Evolutionary conservation across 352 stramenopile species (phyloP), one percentile per base, ranked within the genome.

Genomic region (Phytophthora cryptogea): DNA sequence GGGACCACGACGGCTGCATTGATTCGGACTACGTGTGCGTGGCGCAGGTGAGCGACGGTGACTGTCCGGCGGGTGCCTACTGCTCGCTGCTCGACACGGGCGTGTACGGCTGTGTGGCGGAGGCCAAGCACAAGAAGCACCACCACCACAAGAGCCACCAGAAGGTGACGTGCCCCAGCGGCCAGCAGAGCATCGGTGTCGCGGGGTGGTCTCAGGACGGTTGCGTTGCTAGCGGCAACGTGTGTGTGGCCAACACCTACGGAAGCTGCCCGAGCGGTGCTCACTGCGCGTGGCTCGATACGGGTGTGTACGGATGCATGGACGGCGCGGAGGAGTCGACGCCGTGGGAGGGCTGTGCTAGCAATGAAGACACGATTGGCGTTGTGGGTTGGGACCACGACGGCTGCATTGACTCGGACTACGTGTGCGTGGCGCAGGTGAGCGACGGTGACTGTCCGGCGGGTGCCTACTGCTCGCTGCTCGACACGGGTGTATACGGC

Each of bases 271-370:
- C 20, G 20, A 23, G 20, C 2, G 20, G 20, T 23, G 20, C 20
- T 23, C 20, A 23, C 20, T 23, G 20, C 20, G 20, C 20, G 20
- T 23, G 20, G 20, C 20, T 56, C 20, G 47, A 70, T 17, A 74
- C 59, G 2, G 60, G 60, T 27, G 66, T 74, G 35, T 67, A 70
- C 51, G 66, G 66, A 13, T 74, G 66, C 33, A 56, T 28, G 42
- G 54, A 63, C 16, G 54, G 55, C n/a, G 48, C 42, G n/a, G 51
- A 59, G 45, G 54, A 74, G 31, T 60, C 42, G 43, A 66, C 65
- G 2, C 46, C 46, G 14, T 64, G 54, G 54, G 48, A 55, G 35
- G 61, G 61, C 31, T 69, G 54, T 27, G 23, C 58, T 10, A 56
- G 39, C 27, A 11, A 36, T 28, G 5, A 47, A 48, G 40, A 42